Percentiles rank a stretch among this genome's conserved stretches.
Conservation (phyloP, 1,284 basidiomycete species). For the Ceratobasidium sp. region DNA sequence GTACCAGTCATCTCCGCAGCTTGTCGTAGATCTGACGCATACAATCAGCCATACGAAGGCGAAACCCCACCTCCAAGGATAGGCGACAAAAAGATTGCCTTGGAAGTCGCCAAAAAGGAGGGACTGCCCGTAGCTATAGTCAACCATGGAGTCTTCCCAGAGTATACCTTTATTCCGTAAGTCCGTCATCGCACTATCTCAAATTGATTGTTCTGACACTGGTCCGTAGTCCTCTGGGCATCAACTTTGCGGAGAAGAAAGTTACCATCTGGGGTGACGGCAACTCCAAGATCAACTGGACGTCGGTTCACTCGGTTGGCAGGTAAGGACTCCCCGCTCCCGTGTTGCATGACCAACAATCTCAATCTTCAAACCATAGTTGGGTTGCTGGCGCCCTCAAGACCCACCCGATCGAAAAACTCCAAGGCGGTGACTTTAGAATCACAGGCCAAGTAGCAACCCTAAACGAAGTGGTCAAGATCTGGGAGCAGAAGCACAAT, state of each 20-base stretch:
- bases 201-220: too few relatives aligned
- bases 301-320: background rate
- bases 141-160: background rate
- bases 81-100: background rate
- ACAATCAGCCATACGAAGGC: background rate
- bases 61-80: background rate
- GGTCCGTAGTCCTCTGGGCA: background rate
- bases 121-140: background rate
- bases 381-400: slow-evolving; percentile 10
- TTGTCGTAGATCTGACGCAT: background rate
- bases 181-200: background rate
- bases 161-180: background rate
- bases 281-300: slow-evolving; percentile 6
- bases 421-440: background rate
- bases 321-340: background rate
- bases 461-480: slow-evolving; percentile 4
- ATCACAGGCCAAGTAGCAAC: background rate
- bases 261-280: slow-evolving; percentile 12
- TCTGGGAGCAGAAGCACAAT: slow-evolving; percentile 20
- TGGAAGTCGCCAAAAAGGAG: background rate
- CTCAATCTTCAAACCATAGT: background rate
- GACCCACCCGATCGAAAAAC: background rate
- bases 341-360: background rate
- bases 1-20: background rate
- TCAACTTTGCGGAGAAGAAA: slow-evolving; percentile 1